A percentile compares a stretch with the other conserved stretches of the same genome.
Evolutionary conservation across 1,284 basidiomycete genomes (phyloP).

Genomic region (Trichosporon coremiiforme): DNA sequence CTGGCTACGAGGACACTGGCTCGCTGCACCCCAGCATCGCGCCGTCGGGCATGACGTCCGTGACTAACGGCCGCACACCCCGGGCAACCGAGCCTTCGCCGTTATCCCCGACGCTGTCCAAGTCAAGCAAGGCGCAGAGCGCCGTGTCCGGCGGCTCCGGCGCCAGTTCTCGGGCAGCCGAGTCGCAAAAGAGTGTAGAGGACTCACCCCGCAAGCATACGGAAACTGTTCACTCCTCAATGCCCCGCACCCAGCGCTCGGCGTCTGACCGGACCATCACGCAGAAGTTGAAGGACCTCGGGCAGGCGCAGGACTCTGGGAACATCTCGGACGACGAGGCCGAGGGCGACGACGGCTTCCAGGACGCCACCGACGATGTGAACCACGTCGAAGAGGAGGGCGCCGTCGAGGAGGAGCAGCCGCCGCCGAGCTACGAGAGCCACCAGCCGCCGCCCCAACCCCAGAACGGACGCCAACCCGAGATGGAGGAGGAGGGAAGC

Average conservation of each 20-base stretch:
- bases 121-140: conserved; percentile 19
- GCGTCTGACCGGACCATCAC: conserved; percentile 14
- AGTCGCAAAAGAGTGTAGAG: conserved; percentile 19
- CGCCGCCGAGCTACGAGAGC: conserved; percentile 4
- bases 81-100: conserved; percentile 40
- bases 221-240: conserved; percentile 21
- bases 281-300: background rate
- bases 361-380: conserved; percentile 6
- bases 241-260: conserved; percentile 11
- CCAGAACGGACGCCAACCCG: background rate
- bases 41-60: background rate
- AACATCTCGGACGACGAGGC: conserved; percentile 14
- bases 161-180: background rate
- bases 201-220: conserved; percentile 33
- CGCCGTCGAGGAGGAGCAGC: background rate
- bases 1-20: conserved; percentile 21
- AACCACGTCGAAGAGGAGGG: conserved; percentile 11
- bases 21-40: conserved; percentile 16
- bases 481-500: background rate
- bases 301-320: background rate
- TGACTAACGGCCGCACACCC: background rate
- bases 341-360: conserved; percentile 7
- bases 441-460: background rate
- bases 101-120: conserved; percentile 41
- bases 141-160: conserved; percentile 21